Conservation (phyloP, 1,284 basidiomycete genomes). For the Rugosomyces carneus region DNA sequence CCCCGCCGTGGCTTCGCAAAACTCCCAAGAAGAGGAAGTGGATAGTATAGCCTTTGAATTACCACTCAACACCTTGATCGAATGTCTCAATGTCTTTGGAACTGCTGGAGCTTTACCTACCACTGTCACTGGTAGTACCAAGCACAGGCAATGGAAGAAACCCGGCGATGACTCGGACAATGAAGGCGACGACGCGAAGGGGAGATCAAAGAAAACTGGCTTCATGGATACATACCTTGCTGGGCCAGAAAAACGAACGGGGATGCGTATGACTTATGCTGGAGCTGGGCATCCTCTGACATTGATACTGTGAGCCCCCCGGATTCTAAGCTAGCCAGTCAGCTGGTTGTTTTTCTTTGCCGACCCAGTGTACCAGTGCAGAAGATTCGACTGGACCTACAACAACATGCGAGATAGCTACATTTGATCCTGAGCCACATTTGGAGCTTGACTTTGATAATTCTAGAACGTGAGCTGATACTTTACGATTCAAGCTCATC, state of each 20-base stretch:
- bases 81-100: constrained; percentile 90
- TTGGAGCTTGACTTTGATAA: constrained; percentile 77
- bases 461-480: constrained; percentile 49
- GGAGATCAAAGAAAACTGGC: constrained; percentile 18
- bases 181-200: constrained; percentile 30
- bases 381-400: constrained; percentile 82
- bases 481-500: neutral
- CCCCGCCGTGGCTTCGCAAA: constrained; percentile 15
- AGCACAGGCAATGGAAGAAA: constrained; percentile 42
- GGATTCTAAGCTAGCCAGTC: constrained; percentile 1
- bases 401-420: constrained; percentile 84
- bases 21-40: constrained; percentile 23
- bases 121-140: constrained; percentile 23
- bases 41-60: constrained; percentile 67
- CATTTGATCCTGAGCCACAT: constrained; percentile 79
- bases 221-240: constrained; percentile 50
- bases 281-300: constrained; percentile 78
- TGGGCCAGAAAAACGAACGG: constrained; percentile 60
- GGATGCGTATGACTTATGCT: constrained; percentile 80
- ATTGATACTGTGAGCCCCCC: constrained; percentile 67
- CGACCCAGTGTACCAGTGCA: constrained; percentile 47
- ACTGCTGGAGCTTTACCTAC: constrained; percentile 47
- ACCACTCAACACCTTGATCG: constrained; percentile 75
- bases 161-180: constrained; percentile 46
- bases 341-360: constrained; percentile 10